phyloP scores from a whole-genome alignment of 1,284 basidiomycete genomes.

The Sanghuangporus sanghuang region DNA sequence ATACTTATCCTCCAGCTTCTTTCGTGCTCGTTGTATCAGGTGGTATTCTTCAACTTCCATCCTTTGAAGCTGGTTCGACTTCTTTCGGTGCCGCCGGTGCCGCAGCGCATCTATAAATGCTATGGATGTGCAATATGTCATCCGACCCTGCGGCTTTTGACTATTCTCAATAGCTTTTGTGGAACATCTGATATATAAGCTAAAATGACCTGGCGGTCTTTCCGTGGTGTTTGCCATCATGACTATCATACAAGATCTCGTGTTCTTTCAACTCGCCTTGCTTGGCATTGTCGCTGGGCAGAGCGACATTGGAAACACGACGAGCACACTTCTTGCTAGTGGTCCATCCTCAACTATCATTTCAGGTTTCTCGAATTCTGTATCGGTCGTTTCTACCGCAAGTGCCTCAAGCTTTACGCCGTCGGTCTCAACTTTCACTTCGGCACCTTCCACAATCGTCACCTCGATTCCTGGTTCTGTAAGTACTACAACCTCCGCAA shows the following conservation, averaged over 20 bases:
- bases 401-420: slow-evolving; percentile 7
- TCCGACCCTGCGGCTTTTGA: neutral
- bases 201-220: neutral
- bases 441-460: neutral
- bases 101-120: neutral
- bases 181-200: neutral
- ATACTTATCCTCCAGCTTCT: neutral
- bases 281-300: neutral
- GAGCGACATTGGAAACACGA: neutral
- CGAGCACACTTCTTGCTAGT: neutral
- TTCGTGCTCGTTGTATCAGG: neutral
- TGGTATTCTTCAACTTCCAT: neutral
- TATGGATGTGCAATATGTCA: neutral
- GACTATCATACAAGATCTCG: neutral
- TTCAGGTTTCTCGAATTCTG: slow-evolving; percentile 2
- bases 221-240: neutral
- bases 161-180: neutral
- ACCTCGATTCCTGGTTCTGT: neutral
- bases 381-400: neutral
- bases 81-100: neutral
- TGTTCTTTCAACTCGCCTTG: neutral
- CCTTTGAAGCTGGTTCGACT: neutral
- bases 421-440: neutral
- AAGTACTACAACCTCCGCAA: neutral
- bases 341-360: neutral